These are phyloP conservation scores for Thalassiosira mediterranea DNA, from an alignment of 352 stramenopile species.

Conservation along the genomic window DNA sequence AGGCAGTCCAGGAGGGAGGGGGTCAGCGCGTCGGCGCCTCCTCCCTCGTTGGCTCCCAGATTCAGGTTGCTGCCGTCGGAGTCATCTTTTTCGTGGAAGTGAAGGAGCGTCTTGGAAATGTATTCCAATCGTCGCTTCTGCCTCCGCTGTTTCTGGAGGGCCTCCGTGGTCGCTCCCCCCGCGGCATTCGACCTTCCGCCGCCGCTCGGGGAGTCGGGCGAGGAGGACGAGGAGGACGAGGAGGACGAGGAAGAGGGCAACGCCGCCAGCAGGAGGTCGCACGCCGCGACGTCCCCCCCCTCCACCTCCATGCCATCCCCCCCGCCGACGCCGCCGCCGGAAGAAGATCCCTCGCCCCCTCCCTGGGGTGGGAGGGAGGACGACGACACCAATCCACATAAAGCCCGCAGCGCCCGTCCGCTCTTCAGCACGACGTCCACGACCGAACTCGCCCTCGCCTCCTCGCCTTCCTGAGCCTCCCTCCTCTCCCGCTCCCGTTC, in stretches of 20 bases:
- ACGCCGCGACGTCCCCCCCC: conserved; percentile 44
- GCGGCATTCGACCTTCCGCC: neutral
- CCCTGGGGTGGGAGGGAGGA: conserved; percentile 21
- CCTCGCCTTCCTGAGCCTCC: conserved; percentile 25
- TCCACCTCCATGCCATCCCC: conserved; percentile 44
- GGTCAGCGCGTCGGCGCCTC: too few species aligned
- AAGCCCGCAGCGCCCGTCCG: conserved; percentile 10
- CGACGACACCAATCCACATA: conserved; percentile 41
- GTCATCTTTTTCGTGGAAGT: conserved; percentile 40
- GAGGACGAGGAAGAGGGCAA: conserved; percentile 9
- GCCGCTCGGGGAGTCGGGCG: neutral
- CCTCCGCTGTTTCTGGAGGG: conserved; percentile 29
- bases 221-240: neutral
- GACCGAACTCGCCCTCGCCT: conserved; percentile 8
- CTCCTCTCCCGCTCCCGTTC: neutral
- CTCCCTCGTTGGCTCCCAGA: too few species aligned
- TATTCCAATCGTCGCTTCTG: conserved; percentile 39
- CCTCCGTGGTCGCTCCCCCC: conserved; percentile 22
- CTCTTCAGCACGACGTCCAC: conserved; percentile 42
- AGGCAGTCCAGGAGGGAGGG: conserved; percentile 75
- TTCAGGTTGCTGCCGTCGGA: neutral
- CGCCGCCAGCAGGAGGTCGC: conserved; percentile 42
- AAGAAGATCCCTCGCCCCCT: neutral
- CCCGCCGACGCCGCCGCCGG: neutral
- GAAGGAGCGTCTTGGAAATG: conserved; percentile 50